These are phyloP conservation scores for Xylariaceae sp. DNA, from an alignment of 2,329 filamentous ascomycete genomes.

Conservation along the genomic window DNA sequence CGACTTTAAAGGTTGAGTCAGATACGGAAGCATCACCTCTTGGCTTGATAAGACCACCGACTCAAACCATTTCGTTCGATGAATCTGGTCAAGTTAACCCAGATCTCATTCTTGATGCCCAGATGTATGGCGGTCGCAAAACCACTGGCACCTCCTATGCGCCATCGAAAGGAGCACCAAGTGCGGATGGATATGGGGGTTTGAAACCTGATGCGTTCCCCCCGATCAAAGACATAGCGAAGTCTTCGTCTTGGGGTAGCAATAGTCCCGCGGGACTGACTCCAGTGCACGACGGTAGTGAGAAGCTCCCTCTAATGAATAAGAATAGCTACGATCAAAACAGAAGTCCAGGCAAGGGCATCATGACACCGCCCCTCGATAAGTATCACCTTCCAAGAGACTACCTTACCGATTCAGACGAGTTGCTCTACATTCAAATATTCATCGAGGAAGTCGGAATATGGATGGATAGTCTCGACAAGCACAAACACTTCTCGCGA, in stretches of 20 bases:
- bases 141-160: slow-evolving; percentile 26
- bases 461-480: slow-evolving; percentile 93
- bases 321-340: slow-evolving; percentile 33
- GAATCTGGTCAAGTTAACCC: slow-evolving; percentile 22
- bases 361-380: slow-evolving; percentile 40
- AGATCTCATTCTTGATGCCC: slow-evolving; percentile 21
- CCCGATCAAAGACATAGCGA: slow-evolving; percentile 24
- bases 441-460: slow-evolving; percentile 86
- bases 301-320: slow-evolving; percentile 30
- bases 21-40: slow-evolving; percentile 21
- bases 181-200: slow-evolving; percentile 23
- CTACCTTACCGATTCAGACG: slow-evolving; percentile 69
- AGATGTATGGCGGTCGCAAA: slow-evolving; percentile 28
- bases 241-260: slow-evolving; percentile 27
- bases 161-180: slow-evolving; percentile 23
- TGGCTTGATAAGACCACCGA: slow-evolving; percentile 19
- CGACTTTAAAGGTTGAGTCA: slow-evolving; percentile 20
- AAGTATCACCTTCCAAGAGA: slow-evolving; percentile 47
- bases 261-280: slow-evolving; percentile 39
- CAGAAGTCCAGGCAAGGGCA: slow-evolving; percentile 27
- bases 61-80: slow-evolving; percentile 26
- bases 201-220: slow-evolving; percentile 22
- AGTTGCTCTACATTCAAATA: slow-evolving; percentile 84
- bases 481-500: slow-evolving; percentile 79
- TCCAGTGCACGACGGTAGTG: slow-evolving; percentile 34